Conservation (phyloP, 202 grass and related monocot genomes). For the Cymbopogon flexuosus region DNA sequence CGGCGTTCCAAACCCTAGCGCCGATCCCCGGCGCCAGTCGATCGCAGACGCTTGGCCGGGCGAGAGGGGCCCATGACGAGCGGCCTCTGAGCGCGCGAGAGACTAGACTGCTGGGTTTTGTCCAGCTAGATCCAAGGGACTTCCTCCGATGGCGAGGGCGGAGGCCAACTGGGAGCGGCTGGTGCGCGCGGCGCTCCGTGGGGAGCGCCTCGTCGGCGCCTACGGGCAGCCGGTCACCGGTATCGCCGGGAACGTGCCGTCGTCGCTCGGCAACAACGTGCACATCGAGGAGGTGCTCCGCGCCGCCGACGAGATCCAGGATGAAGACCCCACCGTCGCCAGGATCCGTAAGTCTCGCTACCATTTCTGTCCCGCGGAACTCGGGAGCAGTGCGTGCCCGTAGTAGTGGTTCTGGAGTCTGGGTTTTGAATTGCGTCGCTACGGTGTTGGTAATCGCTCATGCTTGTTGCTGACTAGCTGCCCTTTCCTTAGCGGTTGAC, state of each 20-base stretch:
- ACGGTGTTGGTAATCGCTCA: not conserved
- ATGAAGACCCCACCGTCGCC: constrained; percentile 67
- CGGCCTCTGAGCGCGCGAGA: constrained; percentile 23
- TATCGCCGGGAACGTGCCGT: constrained; percentile 67
- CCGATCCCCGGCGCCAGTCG: not conserved
- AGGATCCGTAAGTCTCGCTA: constrained; percentile 65
- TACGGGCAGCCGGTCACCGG: constrained; percentile 48
- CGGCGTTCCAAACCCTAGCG: constrained; percentile 31
- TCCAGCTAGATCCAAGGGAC: constrained; percentile 23
- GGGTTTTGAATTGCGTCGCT: not conserved
- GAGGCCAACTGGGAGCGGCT: constrained; percentile 90
- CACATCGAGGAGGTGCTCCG: constrained; percentile 88
- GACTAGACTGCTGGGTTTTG: not conserved
- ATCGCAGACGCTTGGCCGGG: not conserved
- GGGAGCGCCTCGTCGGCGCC: constrained; percentile 39
- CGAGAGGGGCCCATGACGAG: not conserved
- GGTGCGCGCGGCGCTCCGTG: constrained; percentile 72
- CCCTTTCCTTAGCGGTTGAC: not conserved
- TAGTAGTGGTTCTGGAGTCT: not conserved
- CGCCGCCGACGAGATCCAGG: constrained; percentile 94
- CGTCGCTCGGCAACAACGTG: constrained; percentile 61
- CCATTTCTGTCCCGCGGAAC: not conserved
- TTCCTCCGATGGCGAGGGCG: constrained; percentile 50
- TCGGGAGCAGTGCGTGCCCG: not conserved
- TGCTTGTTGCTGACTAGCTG: not conserved